phyloP scores from a whole-genome alignment of 352 stramenopile genomes.

The Globisporangium sylvaticum region DNA sequence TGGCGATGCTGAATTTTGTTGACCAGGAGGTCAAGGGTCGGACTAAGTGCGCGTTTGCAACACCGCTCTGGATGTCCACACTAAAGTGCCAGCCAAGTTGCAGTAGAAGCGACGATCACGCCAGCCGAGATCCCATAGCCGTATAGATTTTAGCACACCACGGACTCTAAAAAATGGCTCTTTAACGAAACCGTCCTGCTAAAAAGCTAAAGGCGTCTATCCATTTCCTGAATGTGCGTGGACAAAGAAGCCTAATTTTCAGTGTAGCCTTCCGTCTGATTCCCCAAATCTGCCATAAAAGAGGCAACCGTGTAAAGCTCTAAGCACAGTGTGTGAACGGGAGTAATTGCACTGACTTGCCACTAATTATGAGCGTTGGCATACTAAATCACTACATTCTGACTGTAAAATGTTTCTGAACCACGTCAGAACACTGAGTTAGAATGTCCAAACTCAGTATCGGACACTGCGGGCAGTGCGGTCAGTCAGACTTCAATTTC shows the following conservation, averaged over 20 bases:
- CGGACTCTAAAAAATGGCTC: background rate
- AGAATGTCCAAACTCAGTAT: too few relatives aligned
- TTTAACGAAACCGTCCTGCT: background rate
- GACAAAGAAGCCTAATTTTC: too few relatives aligned
- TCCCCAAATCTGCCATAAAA: background rate
- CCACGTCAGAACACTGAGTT: too few relatives aligned
- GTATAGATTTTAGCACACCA: background rate
- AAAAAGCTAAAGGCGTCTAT: background rate
- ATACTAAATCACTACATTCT: too few relatives aligned
- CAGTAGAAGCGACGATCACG: background rate
- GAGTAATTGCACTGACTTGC: too few relatives aligned
- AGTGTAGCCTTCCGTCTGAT: background rate
- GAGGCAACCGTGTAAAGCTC: background rate
- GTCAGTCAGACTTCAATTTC: background rate
- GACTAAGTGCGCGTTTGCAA: background rate
- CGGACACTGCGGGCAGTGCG: background rate
- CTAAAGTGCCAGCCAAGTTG: background rate
- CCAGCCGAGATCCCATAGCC: background rate
- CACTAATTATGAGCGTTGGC: too few relatives aligned
- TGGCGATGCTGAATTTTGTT: background rate
- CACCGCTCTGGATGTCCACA: background rate
- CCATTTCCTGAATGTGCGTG: background rate
- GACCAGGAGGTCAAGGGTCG: background rate
- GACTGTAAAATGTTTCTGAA: too few relatives aligned
- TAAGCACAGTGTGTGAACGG: background rate